These are phyloP conservation scores for Shiraia bambusicola DNA, from an alignment of 2,329 filamentous ascomycete genomes.

Conservation along the genomic window DNA sequence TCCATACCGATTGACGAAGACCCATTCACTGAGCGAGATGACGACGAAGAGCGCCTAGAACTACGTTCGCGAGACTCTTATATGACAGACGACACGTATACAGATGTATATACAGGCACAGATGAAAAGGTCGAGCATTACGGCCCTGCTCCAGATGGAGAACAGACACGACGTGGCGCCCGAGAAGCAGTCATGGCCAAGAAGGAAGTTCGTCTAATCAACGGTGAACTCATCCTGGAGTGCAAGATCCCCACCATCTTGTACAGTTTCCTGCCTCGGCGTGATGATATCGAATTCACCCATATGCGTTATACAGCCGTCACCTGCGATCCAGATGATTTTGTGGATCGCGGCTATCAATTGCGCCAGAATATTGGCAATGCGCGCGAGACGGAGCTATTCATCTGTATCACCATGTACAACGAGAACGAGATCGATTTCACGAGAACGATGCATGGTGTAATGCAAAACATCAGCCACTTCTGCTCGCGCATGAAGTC, in stretches of 20 bases:
- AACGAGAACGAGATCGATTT: conserved; percentile 98
- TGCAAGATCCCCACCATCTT: conserved; percentile 99
- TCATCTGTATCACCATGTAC: conserved; percentile 98
- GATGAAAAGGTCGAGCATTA: conserved; percentile 73
- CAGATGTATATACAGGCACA: conserved; percentile 49
- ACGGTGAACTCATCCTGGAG: conserved; percentile 94
- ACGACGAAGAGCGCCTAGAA: conserved; percentile 59
- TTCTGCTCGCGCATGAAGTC: conserved; percentile 93
- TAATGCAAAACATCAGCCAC: conserved; percentile 97
- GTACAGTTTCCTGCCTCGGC: conserved; percentile 90
- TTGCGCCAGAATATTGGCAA: conserved; percentile 90
- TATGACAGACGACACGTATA: conserved; percentile 61
- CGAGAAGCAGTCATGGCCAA: conserved; percentile 84
- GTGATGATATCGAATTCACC: conserved; percentile 94
- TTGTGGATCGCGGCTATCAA: conserved; percentile 84
- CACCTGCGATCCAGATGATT: conserved; percentile 97
- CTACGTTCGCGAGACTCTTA: conserved; percentile 66
- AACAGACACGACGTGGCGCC: conserved; percentile 84
- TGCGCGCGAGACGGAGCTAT: conserved; percentile 85
- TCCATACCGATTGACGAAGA: conserved; percentile 72
- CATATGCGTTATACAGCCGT: conserved; percentile 99
- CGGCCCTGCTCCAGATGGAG: conserved; percentile 81
- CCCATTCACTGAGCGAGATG: conserved; percentile 67
- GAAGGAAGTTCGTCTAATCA: conserved; percentile 94
- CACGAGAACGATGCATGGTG: conserved; percentile 95